Conservation (phyloP, 2,329 filamentous ascomycete genomes). For the Ophiostoma sp. region DNA sequence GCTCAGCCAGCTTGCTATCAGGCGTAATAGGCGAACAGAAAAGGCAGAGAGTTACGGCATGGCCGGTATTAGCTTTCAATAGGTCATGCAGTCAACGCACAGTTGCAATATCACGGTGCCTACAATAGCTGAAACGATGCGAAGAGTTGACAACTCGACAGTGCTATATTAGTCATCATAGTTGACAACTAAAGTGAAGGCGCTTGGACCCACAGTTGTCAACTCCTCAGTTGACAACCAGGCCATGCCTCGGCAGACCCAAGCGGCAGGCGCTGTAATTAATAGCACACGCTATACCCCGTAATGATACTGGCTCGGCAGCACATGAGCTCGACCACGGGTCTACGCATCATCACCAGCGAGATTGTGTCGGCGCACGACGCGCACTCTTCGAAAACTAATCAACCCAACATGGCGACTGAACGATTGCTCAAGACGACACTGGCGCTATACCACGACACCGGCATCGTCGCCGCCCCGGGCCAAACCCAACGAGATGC, state of each 20-base stretch:
- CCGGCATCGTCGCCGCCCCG: slow-evolving; percentile 33
- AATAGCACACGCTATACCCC: neutral
- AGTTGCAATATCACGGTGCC: no score
- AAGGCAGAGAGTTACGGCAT: no score
- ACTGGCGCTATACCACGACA: slow-evolving; percentile 53
- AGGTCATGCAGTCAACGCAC: no score
- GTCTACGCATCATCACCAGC: neutral
- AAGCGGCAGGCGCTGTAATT: neutral
- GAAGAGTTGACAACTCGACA: neutral
- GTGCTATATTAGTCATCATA: neutral
- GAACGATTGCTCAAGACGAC: slow-evolving; percentile 63
- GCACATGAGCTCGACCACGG: slow-evolving; percentile 1
- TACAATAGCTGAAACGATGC: neutral
- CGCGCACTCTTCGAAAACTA: neutral
- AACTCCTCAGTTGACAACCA: neutral
- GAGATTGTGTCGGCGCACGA: neutral
- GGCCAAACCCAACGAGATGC: slow-evolving; percentile 36
- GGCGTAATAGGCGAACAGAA: no score
- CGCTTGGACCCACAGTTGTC: neutral
- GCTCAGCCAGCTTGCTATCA: no score
- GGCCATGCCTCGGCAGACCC: slow-evolving; percentile 9
- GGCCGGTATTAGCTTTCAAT: no score
- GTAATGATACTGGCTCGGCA: neutral
- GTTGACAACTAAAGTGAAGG: neutral
- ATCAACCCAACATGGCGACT: slow-evolving; percentile 49